Percentiles rank a stretch among this genome's conserved stretches.
phyloP scores from a whole-genome alignment of 169 alveolate genomes.

The Plasmodium gonderi region DNA sequence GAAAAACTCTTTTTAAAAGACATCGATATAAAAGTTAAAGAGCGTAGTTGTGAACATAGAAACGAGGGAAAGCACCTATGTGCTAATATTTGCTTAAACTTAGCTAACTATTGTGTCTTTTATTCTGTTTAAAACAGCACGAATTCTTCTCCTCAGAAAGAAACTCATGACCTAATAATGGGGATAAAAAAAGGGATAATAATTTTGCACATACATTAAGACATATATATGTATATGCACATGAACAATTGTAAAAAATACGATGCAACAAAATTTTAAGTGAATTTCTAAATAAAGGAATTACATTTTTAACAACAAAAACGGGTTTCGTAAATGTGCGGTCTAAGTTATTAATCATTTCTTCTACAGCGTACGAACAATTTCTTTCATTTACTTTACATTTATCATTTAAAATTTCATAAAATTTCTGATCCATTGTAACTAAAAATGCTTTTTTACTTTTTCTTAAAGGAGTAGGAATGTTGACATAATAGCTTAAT shows the following conservation, averaged over 20 bases:
- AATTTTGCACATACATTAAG: not conserved
- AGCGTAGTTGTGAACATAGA: not conserved
- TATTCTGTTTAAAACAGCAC: not conserved
- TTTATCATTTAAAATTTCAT: slow-evolving; percentile 20
- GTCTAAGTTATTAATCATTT: slow-evolving; percentile 13
- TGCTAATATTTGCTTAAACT: not conserved
- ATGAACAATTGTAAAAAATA: no score
- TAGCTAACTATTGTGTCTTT: slow-evolving; percentile 17
- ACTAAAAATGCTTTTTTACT: slow-evolving; percentile 11
- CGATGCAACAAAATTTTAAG: not conserved
- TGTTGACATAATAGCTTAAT: slow-evolving; percentile 45
- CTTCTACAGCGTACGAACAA: slow-evolving; percentile 5
- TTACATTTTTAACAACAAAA: slow-evolving; percentile 33
- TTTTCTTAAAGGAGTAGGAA: slow-evolving; percentile 21
- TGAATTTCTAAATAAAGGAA: not conserved
- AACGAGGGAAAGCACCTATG: not conserved
- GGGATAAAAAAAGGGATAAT: slow-evolving; percentile 9
- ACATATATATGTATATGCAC: not conserved
- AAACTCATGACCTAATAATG: slow-evolving; percentile 17
- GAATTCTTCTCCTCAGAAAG: slow-evolving; percentile 13
- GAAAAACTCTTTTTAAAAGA: not conserved
- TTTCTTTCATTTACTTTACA: not conserved
- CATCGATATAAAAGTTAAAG: not conserved
- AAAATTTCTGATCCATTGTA: slow-evolving; percentile 7
- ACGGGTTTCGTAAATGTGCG: slow-evolving; percentile 12